Base-by-base conservation (phyloP, 2,329 filamentous ascomycete species). In the Graphium sp. region DNA sequence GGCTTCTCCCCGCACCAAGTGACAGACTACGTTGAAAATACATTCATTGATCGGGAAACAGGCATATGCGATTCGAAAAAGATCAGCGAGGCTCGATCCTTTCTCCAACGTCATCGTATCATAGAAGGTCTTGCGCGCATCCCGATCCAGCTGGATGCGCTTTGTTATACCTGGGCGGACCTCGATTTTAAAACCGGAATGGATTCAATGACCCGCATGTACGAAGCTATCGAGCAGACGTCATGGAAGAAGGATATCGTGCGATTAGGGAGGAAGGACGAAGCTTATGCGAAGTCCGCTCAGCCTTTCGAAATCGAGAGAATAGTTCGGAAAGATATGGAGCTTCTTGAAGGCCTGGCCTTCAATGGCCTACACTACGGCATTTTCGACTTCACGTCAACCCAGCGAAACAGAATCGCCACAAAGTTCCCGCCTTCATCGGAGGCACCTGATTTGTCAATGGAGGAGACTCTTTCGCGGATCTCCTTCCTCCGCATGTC, bases 131-230 rank as follows among this genome's bases (percentile, higher is more conserved):
- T 60, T 17, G 42, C 53, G 3, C 50, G 45, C n/a, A 57, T 60
- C 23, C 57, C 55, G 0, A 52, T 60, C 32, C 53, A 52, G 28
- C 39, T 61, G 1, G 56, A 60, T 41, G 56, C 55, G 2, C 31
- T 60, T 15, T 60, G 55, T 32, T 52, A 40, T 25, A 47, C 29
- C 11, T 58, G 52, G 53, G 32, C 43, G 1, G 33, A 40, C 16
- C 29, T 39, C 13, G 10, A 17, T 22, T 16, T 23, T 3, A 22
- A 25, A 22, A 16, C 17, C 15, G 21, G 18, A 5, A 40, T 36
- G 4, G 26, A 49, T 12, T 55, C 50, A 3, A 57, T 58, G 51
- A 56, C 51, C 1, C 35, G 31, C 20, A 26, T 52, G 7, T 52
- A 50, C 35, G 10, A 39, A 35, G 35, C 36, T 2, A 56, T 57